Evolutionary conservation across 129 eudicot species (phyloP), one percentile per base, ranked within the genome.

Genomic region (Pulicaria dysenterica): DNA sequence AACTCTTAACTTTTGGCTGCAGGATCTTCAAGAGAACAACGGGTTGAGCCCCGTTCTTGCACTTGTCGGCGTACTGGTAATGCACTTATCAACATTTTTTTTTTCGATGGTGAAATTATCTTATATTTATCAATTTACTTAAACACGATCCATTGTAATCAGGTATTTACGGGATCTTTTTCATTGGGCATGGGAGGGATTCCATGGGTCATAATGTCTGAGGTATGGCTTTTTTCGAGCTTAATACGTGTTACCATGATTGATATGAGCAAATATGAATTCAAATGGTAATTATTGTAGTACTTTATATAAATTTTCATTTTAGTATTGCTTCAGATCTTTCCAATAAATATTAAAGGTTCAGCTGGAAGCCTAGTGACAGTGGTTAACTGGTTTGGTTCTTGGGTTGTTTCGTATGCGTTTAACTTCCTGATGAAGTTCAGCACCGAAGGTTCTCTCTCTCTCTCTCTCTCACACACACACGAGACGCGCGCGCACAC

Each of bases 121-220:
- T n/a, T 64, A 42, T 57, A 11, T 17, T 53, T 40, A 54, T 42
- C 4, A 66, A 24, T 4, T 14, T 5, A 65, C 24, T 36, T 54
- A 38, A 51, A 65, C 3, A 40, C 69, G 19, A 64, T 45, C 41
- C 47, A 12, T 45, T 79, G 17, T 61, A 60, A 67, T 16, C 84
- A 92, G 98, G 70, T 89, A 48, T 87, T 81, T 74, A 69, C 77
- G 5, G 96, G 96, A 39, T 77, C 87, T 15, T 89, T 81, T 84
- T 84, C 98, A 37, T 72, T 92, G 34, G 98, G 98, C 64, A 78
- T 92, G 88, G 96, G 96, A 80, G 96, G 90, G 15, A 92, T 92
- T 67, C 96, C 98, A 36, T 92, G 91, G 94, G 90, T 93, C 74
- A 79, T 93, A 24, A 85, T 93, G 96, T 93, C 96, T 6, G 98